Evolutionary conservation across 495 filamentous ascomycete species (phyloP), one percentile per base, ranked within the genome.

Genomic region (Daldinia decipiens): DNA sequence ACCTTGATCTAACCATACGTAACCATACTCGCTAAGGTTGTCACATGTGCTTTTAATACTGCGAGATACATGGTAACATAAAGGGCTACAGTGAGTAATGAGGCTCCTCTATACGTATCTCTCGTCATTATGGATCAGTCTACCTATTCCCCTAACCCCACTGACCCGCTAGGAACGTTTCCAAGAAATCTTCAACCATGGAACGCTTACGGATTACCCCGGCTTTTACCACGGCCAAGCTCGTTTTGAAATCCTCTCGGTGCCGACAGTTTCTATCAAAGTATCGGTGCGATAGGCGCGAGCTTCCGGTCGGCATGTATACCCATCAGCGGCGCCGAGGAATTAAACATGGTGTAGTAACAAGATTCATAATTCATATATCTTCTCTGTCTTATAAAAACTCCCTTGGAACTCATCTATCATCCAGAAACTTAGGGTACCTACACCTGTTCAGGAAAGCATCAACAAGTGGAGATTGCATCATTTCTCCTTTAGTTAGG

Each of bases 301-400:
- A 62, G 59, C 15, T 27, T 27, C 66, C 59, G 66, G 52, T 63
- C 66, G 66, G 66, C 13, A 31, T 9, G 26, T 24, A 19, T 7
- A 29, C 15, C 6, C 27, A 15, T 24, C 34, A 53, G 54, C 34
- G 27, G 52, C 9, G 43, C 59, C 66, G 66, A 69, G 51, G 8
- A 53, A 12, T 31, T 3, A 3, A 4, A 1, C 4, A 1, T 2
- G 15, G 1, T 53, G 11, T 17, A 31, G 24, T n/a, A 17, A 7
- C 26, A 0, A 53, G 5, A 29, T n/a, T 31, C 15, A 24, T 17
- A 1, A 29, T 29, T 53, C 17, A 31, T 29, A 53, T 53, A 17
- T 53, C 5, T 7, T 31, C 12, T 13, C 5, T 31, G 15, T 1
- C 26, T 31, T 17, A 24, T 31, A 31, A 2, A 3, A 24, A 47